Base-by-base conservation (phyloP, 768 basidiomycete genomes). In the Hemileccinum impolitum region DNA sequence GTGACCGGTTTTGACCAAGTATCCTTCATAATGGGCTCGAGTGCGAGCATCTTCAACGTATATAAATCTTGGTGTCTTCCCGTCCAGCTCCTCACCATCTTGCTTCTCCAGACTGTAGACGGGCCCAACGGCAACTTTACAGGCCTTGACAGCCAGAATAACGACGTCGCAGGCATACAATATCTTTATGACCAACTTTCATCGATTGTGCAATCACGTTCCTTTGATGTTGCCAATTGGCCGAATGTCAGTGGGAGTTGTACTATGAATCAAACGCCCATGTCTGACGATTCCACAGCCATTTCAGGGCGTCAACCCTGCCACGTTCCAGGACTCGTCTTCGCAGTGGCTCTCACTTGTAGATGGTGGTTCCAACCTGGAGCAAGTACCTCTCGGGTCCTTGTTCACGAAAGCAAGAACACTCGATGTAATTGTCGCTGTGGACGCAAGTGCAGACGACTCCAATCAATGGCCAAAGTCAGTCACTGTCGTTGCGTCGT, bases 1-100 rank as follows among this genome's bases (percentile, higher is more conserved):
- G 82, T 83, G 12, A 78, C 76, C 5, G 83, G 82, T 7, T 91
- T 90, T 57, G 87, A 91, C 60, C 85, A 86, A 63, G 78, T 76
- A 0, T 77, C 76, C 0, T 92, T 89, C 62, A 62, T 91, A 30
- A 84, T 89, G 74, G 90, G 86, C 9, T 80, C 80, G 3, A 89
- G 87, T 32, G 79, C 86, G 15, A 84, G 77, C 55, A 62, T 86
- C 21, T 87, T 87, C 67, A 83, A 82, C 54, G 82, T 80, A 54
- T 48, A 70, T 54, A 8, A 4, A 23, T 31, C 13, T 37, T 43
- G 26, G 13, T 19, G 7, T 7, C 34, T 4, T 23, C 11, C 48
- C 17, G 10, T 11, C 34, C 34, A 17, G 6, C 26, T 31, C 32
- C 35, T 50, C 31, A 51, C 21, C 13, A 44, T 49, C 14, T 39